Evolutionary conservation across 2,329 filamentous ascomycete genomes (phyloP).

Genomic region (Fusarium sp.): DNA sequence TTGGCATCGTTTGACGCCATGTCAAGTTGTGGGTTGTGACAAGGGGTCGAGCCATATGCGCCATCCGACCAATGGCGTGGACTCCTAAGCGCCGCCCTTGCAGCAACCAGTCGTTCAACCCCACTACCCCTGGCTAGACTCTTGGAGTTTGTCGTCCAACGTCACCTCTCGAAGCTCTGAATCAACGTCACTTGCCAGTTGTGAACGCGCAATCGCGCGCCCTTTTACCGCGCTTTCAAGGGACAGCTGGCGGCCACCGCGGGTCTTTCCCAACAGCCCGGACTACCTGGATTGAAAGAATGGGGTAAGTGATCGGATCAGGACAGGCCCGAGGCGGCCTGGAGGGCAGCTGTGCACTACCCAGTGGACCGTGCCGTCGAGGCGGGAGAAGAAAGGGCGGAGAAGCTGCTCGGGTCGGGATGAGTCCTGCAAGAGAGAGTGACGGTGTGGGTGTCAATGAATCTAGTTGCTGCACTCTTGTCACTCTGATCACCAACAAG

Average conservation of each 20-base stretch:
- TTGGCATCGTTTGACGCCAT: conserved; percentile 31
- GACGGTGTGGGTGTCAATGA: conserved; percentile 36
- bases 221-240: conserved; percentile 6
- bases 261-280: background rate
- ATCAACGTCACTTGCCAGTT: conserved; percentile 30
- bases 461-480: conserved; percentile 29
- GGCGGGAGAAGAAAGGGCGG: conserved; percentile 13
- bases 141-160: conserved; percentile 29
- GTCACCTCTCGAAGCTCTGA: conserved; percentile 20
- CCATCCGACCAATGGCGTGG: conserved; percentile 41
- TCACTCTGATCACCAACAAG: conserved; percentile 41
- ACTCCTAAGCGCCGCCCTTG: conserved; percentile 48
- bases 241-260: conserved; percentile 4
- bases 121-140: conserved; percentile 39
- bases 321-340: conserved; percentile 14
- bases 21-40: conserved; percentile 39
- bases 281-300: background rate
- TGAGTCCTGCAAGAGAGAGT: conserved; percentile 24
- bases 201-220: conserved; percentile 25
- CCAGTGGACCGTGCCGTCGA: conserved; percentile 19
- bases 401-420: conserved; percentile 16
- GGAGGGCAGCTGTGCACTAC: conserved; percentile 7
- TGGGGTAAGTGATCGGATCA: conserved; percentile 5
- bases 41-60: conserved; percentile 32
- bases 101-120: conserved; percentile 43